Evolutionary conservation across 2,329 filamentous ascomycete genomes (phyloP), one percentile per base, ranked within the genome.

Genomic region (Aspergillus ibericus): DNA sequence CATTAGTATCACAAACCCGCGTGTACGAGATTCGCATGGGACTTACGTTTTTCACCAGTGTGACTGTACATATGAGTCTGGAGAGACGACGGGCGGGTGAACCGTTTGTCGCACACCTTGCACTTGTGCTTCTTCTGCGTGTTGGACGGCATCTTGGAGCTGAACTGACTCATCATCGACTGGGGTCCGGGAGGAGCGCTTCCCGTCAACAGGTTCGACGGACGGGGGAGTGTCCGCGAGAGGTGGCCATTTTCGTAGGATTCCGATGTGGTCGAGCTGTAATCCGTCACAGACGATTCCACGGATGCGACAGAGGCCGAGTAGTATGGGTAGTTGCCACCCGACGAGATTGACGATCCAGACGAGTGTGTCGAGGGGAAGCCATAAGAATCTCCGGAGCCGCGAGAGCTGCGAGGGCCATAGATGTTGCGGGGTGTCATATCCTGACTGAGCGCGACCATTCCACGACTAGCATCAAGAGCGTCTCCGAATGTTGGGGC

Each of bases 91-190:
- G 93, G 93, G 55, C 93, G 86, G 2, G 93, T 97, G 76, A 98
- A 98, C 44, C 93, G 88, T 84, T 98, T 97, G 78, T 97, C 93
- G 81, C 93, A 98, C 60, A 98, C 91, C 80, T 96, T 97, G 85
- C 93, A 98, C 82, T 97, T 97, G 81, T 98, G 95, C 83, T 98
- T 98, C 87, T 98, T 98, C 74, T 97, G 92, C 9, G 93, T 95
- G 78, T 92, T 96, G 16, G 91, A 93, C 0, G 92, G 93, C 53
- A 97, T 88, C 79, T 97, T 97, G 63, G 93, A 97, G 78, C 91
- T 97, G 80, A 98, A 98, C 70, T 96, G 93, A 53, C 92, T 88
- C 95, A 99, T 99, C 92, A 99, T 97, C 0, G 93, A 96, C 72
- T 96, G 91, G 1, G 92, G 93, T 16, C 92, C 92, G 1, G 92